Evolutionary conservation across 257 asterid genomes (phyloP).

Genomic region (Thymus mandschuricus): DNA sequence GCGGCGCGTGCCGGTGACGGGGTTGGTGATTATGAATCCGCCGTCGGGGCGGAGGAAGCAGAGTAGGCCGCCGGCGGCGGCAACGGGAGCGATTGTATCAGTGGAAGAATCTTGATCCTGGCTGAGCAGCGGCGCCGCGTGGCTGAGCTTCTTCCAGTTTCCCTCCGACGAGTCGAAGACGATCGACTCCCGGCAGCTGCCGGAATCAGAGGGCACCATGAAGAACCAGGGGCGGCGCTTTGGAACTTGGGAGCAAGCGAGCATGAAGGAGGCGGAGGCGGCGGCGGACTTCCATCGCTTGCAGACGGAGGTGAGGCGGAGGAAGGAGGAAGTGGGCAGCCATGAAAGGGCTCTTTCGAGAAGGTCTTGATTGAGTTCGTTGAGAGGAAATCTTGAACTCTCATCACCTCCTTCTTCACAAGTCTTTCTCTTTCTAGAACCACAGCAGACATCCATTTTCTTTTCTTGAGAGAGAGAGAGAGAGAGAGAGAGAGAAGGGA

Average conservation of each 20-base stretch:
- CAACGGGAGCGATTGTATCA: constrained; percentile 59
- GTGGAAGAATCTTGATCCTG: constrained; percentile 17
- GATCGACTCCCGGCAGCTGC: constrained; percentile 24
- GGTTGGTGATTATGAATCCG: constrained; percentile 55
- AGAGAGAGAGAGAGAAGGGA: neutral
- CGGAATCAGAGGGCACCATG: constrained; percentile 64
- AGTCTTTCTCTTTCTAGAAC: constrained; percentile 36
- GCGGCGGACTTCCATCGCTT: constrained; percentile 79
- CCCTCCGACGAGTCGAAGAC: constrained; percentile 65
- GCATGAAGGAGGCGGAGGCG: constrained; percentile 58
- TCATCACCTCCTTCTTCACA: constrained; percentile 5
- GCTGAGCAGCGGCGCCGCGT: constrained; percentile 10
- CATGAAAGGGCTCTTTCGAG: constrained; percentile 82
- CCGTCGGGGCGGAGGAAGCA: constrained; percentile 48
- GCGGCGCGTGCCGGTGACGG: constrained; percentile 49
- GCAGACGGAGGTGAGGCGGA: constrained; percentile 66
- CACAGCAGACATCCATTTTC: constrained; percentile 36
- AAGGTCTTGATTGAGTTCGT: constrained; percentile 81
- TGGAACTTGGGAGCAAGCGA: constrained; percentile 65
- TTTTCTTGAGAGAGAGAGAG: constrained; percentile 23
- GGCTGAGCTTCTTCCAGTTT: constrained; percentile 58
- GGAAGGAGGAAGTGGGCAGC: constrained; percentile 73
- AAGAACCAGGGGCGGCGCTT: constrained; percentile 70
- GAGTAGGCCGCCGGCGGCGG: constrained; percentile 76
- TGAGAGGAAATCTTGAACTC: constrained; percentile 40